phyloP scores from a whole-genome alignment of 2,329 filamentous ascomycete species.

The Leptographium galeiforme region DNA sequence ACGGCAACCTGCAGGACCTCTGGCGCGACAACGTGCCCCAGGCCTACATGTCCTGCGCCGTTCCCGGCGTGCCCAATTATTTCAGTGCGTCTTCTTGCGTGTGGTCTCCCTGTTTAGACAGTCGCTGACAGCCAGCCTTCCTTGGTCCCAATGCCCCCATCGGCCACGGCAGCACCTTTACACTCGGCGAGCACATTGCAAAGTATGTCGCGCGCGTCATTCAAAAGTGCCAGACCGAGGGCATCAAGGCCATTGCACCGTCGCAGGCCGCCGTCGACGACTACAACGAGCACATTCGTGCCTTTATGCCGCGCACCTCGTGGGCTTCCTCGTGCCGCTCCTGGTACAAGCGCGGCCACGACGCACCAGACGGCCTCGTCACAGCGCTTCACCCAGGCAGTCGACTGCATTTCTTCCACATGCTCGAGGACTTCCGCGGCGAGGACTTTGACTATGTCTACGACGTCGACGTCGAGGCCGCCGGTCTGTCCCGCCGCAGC shows the following conservation, averaged over 20 bases:
- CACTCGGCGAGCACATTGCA: constrained; percentile 36
- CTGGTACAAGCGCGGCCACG: constrained; percentile 36
- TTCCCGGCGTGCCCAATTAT: constrained; percentile 39
- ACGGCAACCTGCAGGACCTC: constrained; percentile 36
- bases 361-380: constrained; percentile 28
- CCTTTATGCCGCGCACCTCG: constrained; percentile 39
- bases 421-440: constrained; percentile 34
- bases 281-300: constrained; percentile 33
- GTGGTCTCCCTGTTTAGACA: no score
- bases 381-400: constrained; percentile 37
- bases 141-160: constrained; percentile 39
- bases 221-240: constrained; percentile 35
- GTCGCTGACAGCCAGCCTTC: constrained; percentile 23
- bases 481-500: not conserved
- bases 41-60: constrained; percentile 41
- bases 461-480: constrained; percentile 13
- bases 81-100: constrained; percentile 27
- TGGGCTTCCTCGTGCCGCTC: constrained; percentile 33
- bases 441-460: constrained; percentile 42
- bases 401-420: constrained; percentile 38
- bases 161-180: constrained; percentile 36
- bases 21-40: constrained; percentile 30
- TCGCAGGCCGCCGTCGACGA: constrained; percentile 33
- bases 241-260: constrained; percentile 31
- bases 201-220: constrained; percentile 36